Base-by-base conservation (phyloP, 805 yeast species). In the Metschnikowia amazonensis region DNA sequence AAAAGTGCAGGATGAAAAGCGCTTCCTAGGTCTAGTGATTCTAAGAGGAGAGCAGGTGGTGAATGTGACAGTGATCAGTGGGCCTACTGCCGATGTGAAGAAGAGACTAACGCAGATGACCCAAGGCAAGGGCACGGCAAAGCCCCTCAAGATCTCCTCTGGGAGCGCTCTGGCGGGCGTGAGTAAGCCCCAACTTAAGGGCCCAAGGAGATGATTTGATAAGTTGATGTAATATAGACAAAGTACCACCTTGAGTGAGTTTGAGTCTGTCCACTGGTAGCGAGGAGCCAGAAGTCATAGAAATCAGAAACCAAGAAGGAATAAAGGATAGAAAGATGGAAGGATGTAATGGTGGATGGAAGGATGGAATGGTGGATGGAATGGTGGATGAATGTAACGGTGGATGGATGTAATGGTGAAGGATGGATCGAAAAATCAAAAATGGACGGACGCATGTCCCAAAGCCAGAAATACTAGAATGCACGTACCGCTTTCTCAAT, bases 11-110 rank as follows among this genome's bases (percentile, higher is more conserved):
- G 86, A 83, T 48, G 90, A 85, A 50, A 87, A 82, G 57, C 72
- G 98, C 46, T 69, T 80, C 4, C 66, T 94, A 20, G 98, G 98
- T 0, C 74, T 94, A 42, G 77, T 87, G 1, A 84, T 92, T 30
- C 68, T 92, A 37, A 76, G 98, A 56, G 99, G 99, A 2, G 97
- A 89, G 53, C 86, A 84, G 53, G 80, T 94, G 23, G 80, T 90
- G 10, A 79, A 89, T 44, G 69, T 85, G 17, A 75, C 77, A 24
- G 80, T 86, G 27, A 92, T 86, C 66, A 63, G 70, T 47, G 74
- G 82, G n/a, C 78, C 88, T 46, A 73, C 80, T 35, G 56, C 71
- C 21, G 68, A 75, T 57, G 61, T 69, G 39, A 66, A 70, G 58
- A 57, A 60, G 63, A 54, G 56, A 59, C 45, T 51, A 59, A 58